These are phyloP conservation scores for Starmera amethionina DNA, from an alignment of 805 yeast species.

Conservation along the genomic window DNA sequence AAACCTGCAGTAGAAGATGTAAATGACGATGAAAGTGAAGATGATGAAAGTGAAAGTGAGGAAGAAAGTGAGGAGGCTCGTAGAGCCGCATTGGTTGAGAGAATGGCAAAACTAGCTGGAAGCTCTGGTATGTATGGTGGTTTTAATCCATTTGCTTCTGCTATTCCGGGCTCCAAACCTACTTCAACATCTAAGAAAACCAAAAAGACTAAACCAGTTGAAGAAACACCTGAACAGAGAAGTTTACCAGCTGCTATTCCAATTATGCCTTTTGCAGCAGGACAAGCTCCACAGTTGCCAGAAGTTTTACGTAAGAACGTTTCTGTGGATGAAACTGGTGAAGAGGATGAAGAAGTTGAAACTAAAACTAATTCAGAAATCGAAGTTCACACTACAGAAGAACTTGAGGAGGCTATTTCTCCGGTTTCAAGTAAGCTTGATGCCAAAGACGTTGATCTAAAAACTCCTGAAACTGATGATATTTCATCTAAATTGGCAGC, in stretches of 20 bases:
- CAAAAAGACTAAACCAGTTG: conserved; percentile 12
- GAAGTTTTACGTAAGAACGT: conserved; percentile 7
- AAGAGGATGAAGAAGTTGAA: conserved; percentile 6
- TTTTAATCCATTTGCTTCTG: conserved; percentile 33
- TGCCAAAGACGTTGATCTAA: neutral
- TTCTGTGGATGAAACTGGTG: conserved; percentile 4
- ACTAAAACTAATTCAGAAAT: conserved; percentile 3
- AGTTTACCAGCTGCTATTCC: conserved; percentile 34
- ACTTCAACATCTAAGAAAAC: conserved; percentile 14
- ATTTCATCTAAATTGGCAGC: neutral
- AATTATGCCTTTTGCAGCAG: conserved; percentile 38
- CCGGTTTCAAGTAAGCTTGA: neutral
- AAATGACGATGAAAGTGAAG: conserved; percentile 34
- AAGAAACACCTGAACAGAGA: conserved; percentile 9
- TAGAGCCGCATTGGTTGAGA: conserved; percentile 69
- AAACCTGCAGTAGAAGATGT: conserved; percentile 16
- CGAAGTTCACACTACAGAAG: neutral
- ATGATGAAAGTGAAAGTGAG: conserved; percentile 42
- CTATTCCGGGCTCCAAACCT: conserved; percentile 20
- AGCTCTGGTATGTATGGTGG: conserved; percentile 49
- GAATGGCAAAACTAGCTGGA: conserved; percentile 91
- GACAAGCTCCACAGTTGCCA: conserved; percentile 17
- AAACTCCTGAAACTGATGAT: neutral
- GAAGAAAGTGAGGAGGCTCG: conserved; percentile 71
- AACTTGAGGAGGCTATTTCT: neutral